phyloP scores from a whole-genome alignment of 352 stramenopile species.

The Elongisporangium anandrum region DNA sequence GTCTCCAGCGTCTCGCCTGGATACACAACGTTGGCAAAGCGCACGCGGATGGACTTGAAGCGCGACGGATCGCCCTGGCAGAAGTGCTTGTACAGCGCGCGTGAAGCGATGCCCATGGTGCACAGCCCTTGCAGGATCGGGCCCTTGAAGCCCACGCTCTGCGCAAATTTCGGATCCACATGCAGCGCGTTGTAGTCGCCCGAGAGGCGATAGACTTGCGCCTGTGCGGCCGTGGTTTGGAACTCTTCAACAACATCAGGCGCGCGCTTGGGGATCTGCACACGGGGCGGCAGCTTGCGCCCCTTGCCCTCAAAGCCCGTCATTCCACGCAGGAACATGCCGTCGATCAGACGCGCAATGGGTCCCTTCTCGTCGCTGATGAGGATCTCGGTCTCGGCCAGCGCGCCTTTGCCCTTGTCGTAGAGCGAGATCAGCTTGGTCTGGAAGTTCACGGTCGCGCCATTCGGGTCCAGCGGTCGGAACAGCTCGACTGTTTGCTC shows the following conservation, averaged over 20 bases:
- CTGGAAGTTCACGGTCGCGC: conserved; percentile 30
- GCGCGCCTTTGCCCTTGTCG: conserved; percentile 48
- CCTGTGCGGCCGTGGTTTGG: conserved; percentile 38
- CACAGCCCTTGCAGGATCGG: conserved; percentile 90
- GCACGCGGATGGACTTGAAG: conserved; percentile 65
- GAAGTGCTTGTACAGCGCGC: conserved; percentile 51
- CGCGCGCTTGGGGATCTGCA: conserved; percentile 42
- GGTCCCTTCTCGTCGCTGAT: conserved; percentile 35
- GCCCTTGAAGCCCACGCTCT: conserved; percentile 42
- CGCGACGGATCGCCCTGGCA: conserved; percentile 37
- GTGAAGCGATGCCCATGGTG: conserved; percentile 68
- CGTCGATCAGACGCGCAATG: conserved; percentile 42
- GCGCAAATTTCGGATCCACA: conserved; percentile 64
- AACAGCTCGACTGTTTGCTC: conserved; percentile 65
- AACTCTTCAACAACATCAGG: conserved; percentile 38
- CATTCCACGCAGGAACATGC: conserved; percentile 52
- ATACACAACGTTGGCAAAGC: conserved; percentile 61
- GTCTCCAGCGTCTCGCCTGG: conserved; percentile 70
- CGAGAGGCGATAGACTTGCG: conserved; percentile 87
- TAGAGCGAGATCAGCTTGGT: conserved; percentile 50
- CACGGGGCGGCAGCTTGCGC: conserved; percentile 35
- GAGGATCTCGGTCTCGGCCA: conserved; percentile 55
- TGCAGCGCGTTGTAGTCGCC: conserved; percentile 93
- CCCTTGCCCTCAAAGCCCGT: conserved; percentile 46
- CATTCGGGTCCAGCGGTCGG: conserved; percentile 34